Percentiles rank a stretch among this genome's conserved stretches.
Evolutionary conservation across 371 early-diverging fungal species (phyloP).

Genomic region (Mucor circinelloides): DNA sequence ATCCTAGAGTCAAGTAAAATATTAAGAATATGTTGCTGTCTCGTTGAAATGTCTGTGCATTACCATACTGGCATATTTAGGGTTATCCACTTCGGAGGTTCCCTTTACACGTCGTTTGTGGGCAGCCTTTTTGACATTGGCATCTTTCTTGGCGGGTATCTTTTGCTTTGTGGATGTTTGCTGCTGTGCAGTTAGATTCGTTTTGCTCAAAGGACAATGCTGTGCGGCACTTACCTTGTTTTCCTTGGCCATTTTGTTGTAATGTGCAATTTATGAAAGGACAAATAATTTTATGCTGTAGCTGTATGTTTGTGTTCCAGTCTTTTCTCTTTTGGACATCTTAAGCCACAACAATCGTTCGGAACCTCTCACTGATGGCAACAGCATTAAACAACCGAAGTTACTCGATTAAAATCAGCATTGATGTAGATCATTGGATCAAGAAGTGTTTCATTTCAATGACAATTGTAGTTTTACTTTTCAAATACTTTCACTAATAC

Average conservation of each 20-base stretch:
- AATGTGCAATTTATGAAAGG: conserved; percentile 1
- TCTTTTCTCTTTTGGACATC: neutral
- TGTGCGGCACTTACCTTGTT: neutral
- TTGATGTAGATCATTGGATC: neutral
- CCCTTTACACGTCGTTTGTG: conserved; percentile 22
- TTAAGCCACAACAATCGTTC: neutral
- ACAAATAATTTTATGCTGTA: neutral
- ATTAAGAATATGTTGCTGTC: neutral
- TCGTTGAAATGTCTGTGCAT: neutral
- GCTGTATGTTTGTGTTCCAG: neutral
- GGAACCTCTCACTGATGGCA: no score
- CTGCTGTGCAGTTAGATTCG: neutral
- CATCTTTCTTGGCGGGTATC: conserved; percentile 7
- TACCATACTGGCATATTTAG: conserved; percentile 27
- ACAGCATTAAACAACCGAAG: neutral
- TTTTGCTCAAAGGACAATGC: neutral
- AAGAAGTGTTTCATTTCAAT: no score
- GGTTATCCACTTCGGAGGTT: conserved; percentile 27
- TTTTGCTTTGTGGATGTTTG: conserved; percentile 1
- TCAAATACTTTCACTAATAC: neutral
- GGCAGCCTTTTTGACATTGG: neutral
- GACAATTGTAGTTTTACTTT: neutral
- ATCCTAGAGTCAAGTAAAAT: neutral
- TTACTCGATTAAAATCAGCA: neutral
- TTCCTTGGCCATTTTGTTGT: conserved; percentile 24